phyloP scores from a whole-genome alignment of 176 grass and related monocot species.

The Hordeum marinum region DNA sequence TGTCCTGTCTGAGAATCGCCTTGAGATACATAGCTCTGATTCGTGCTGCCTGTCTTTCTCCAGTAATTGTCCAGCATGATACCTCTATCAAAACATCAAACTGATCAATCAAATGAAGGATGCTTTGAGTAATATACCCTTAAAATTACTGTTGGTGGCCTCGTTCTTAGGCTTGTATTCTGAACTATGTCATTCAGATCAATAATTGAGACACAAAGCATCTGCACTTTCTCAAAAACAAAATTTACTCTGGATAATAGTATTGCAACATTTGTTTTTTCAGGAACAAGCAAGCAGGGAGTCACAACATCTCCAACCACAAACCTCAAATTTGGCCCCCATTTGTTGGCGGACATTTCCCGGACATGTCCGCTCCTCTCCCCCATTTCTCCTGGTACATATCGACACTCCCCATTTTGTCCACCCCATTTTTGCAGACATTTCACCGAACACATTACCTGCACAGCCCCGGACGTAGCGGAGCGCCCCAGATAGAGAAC shows the following conservation, averaged over 20 bases:
- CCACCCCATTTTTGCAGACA: no score
- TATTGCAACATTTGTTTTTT: not conserved
- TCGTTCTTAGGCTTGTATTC: not conserved
- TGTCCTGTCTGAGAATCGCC: conserved; percentile 35
- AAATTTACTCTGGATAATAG: not conserved
- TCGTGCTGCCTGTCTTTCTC: conserved; percentile 40
- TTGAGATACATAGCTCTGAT: conserved; percentile 41
- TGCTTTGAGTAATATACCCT: not conserved
- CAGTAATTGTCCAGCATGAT: conserved; percentile 45
- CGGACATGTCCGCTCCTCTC: no score
- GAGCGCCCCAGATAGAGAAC: no score
- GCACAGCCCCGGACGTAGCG: no score
- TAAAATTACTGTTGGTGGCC: not conserved
- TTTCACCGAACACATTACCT: no score
- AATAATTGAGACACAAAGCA: not conserved
- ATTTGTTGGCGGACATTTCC: no score
- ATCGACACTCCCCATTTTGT: no score
- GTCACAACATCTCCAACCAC: not conserved
- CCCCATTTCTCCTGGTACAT: no score
- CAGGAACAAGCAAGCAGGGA: not conserved
- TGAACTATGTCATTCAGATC: not conserved
- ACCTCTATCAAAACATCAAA: conserved; percentile 36
- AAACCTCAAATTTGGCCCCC: no score
- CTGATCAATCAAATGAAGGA: not conserved
- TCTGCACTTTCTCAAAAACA: not conserved